phyloP scores from a whole-genome alignment of 345 rosid species.

The Citrus cavaleriei region DNA sequence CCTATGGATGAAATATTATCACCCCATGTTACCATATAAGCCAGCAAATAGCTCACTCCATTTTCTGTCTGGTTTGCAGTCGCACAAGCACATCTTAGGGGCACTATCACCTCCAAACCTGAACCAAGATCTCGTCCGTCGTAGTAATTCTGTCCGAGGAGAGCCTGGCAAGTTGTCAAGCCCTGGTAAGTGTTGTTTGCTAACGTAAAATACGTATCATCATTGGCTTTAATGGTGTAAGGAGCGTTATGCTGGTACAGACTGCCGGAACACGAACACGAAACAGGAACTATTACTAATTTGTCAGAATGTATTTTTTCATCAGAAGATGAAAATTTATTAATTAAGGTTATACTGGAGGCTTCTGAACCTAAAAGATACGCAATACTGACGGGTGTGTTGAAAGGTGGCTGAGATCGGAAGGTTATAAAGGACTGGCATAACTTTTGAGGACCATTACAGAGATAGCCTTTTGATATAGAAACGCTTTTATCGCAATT shows the following conservation, averaged over 20 bases:
- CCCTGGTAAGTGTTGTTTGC: conserved; percentile 30
- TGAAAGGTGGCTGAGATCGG: not conserved
- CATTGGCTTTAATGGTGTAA: not conserved
- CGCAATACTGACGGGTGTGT: conserved; percentile 20
- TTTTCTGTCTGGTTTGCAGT: conserved; percentile 11
- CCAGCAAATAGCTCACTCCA: conserved; percentile 14
- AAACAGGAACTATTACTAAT: conserved; percentile 24
- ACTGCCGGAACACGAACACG: conserved; percentile 28
- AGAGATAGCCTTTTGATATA: conserved; percentile 20
- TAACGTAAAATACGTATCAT: not conserved
- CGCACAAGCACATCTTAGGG: conserved; percentile 32
- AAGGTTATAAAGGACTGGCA: conserved; percentile 32
- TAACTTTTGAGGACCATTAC: conserved; percentile 15
- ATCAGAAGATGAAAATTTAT: no score
- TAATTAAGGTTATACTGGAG: conserved; percentile 9
- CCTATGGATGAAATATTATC: not conserved
- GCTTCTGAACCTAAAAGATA: conserved; percentile 25
- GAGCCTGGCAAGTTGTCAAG: conserved; percentile 28
- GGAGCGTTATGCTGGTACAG: conserved; percentile 16
- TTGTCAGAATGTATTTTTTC: not conserved
- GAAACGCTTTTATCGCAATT: not conserved
- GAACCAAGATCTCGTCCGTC: accelerated
- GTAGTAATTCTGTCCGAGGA: conserved; percentile 10
- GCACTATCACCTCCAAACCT: not conserved
- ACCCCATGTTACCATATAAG: conserved; percentile 17